Evolutionary conservation across 1,139 yeast species (phyloP).

Genomic region (Sugiyamaella xylanicola): DNA sequence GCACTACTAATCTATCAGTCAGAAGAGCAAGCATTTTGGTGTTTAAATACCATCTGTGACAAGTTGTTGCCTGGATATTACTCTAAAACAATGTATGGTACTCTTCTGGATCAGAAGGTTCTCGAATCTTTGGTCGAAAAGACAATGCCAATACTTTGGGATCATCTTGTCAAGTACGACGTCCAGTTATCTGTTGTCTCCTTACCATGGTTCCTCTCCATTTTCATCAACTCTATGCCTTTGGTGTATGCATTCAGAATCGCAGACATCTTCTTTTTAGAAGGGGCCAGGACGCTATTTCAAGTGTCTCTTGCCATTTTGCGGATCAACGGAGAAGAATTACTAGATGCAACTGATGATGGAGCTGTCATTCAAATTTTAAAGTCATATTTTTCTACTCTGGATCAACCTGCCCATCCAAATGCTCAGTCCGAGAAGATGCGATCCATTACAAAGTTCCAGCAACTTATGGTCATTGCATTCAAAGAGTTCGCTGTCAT

Average conservation of each 20-base stretch:
- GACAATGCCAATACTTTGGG: conserved; percentile 88
- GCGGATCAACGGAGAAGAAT: conserved; percentile 81
- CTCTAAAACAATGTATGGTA: conserved; percentile 97
- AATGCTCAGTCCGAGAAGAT: conserved; percentile 64
- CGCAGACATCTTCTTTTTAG: conserved; percentile 85
- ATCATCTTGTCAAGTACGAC: conserved; percentile 73
- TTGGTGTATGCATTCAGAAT: conserved; percentile 89
- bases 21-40: conserved; percentile 98
- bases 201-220: conserved; percentile 92
- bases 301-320: conserved; percentile 92
- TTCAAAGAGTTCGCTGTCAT: conserved; percentile 85
- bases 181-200: conserved; percentile 95
- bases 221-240: conserved; percentile 93
- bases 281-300: conserved; percentile 86
- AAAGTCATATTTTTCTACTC: conserved; percentile 74
- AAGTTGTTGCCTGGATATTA: conserved; percentile 91
- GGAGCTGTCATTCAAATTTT: conserved; percentile 86
- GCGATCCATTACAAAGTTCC: conserved; percentile 77
- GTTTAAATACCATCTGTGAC: conserved; percentile 80
- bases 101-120: conserved; percentile 88
- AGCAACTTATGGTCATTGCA: conserved; percentile 86
- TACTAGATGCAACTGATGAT: conserved; percentile 82
- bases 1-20: conserved; percentile 90
- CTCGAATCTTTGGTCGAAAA: conserved; percentile 87
- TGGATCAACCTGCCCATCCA: conserved; percentile 83